Base-by-base conservation (phyloP, 2,329 filamentous ascomycete species). In the Chaetoscypha palmicola region DNA sequence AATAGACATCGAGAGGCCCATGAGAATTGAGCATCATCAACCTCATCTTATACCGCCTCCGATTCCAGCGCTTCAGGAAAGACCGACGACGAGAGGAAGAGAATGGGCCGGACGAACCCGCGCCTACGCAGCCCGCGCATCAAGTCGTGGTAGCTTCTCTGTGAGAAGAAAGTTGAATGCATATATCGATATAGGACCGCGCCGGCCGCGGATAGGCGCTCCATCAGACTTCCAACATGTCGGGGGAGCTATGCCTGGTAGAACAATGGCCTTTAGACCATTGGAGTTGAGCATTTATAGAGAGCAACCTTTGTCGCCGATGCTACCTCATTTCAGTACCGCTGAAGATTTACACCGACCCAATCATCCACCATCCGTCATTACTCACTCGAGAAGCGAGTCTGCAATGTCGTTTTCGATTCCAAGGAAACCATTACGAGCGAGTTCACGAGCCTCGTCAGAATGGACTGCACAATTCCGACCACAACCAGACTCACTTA, bases 201-300 rank as follows among this genome's bases (percentile, higher is more conserved):
- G 41, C 63, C 67, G 33, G 34, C 33, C 64, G 42, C 41, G 73
- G 47, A 81, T 82, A 55, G 79, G 77, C 12, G 67, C 67, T 16
- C 78, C 78, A 3, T 71, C 71, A 37, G 68, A 81, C 59, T 82
- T 82, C 55, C 73, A 72, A 36, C 78, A 81, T 63, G 53, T 81
- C 38, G 64, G 72, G 43, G 73, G 71, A 14, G 67, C 66, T 36
- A 64, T 49, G 35, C 44, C 47, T 12, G 41, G 44, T 23, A 46
- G 50, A 38, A 58, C 57, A 43, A 57, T 54, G 26, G 32, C 51
- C 22, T 77, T 77, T 50, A 69, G 70, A 30, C 76, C 76, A 2
- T 67, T 81, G 21, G 71, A 81, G 60, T 62, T 81, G 47, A 75
- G 70, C 60, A 73, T 80, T 42, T 71, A 74, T 50, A 55, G 62